Percentiles rank a stretch among this genome's conserved stretches.
Conservation (phyloP, 805 yeast genomes). For the Teunomyces gatunensis region DNA sequence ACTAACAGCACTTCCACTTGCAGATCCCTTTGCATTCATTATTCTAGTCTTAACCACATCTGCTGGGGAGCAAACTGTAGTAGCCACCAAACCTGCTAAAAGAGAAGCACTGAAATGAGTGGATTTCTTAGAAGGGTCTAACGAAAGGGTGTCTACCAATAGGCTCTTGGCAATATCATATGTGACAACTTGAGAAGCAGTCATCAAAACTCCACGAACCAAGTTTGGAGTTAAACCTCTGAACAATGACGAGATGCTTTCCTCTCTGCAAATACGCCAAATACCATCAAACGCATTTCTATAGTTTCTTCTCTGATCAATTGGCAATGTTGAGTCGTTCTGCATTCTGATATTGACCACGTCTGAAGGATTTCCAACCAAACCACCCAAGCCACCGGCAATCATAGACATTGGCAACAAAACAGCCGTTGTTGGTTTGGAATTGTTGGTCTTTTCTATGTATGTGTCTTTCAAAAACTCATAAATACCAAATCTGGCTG, state of each 20-base stretch:
- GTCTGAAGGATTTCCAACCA: slow-evolving; percentile 86
- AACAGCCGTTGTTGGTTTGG: slow-evolving; percentile 53
- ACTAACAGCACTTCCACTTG: slow-evolving; percentile 45
- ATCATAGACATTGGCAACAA: slow-evolving; percentile 78
- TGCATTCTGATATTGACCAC: slow-evolving; percentile 90
- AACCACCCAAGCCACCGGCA: slow-evolving; percentile 82
- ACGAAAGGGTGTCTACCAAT: slow-evolving; percentile 47
- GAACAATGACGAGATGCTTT: slow-evolving; percentile 57
- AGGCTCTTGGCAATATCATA: slow-evolving; percentile 71
- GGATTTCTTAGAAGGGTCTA: slow-evolving; percentile 58
- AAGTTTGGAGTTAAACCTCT: slow-evolving; percentile 79
- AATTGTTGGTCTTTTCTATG: slow-evolving; percentile 37
- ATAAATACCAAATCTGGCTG: slow-evolving; percentile 84
- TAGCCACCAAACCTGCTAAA: slow-evolving; percentile 83
- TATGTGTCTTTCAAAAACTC: slow-evolving; percentile 63
- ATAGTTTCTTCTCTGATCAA: slow-evolving; percentile 66
- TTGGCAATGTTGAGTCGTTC: slow-evolving; percentile 71
- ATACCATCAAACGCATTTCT: slow-evolving; percentile 78
- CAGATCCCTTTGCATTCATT: slow-evolving; percentile 60
- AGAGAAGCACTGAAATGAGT: slow-evolving; percentile 81
- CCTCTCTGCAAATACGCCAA: slow-evolving; percentile 54
- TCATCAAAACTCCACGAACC: slow-evolving; percentile 81
- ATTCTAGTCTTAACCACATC: slow-evolving; percentile 87
- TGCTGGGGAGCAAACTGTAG: slow-evolving; percentile 90
- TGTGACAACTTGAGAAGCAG: slow-evolving; percentile 87